phyloP scores from a whole-genome alignment of 108 stramenopile species.

The Nannochloropsis gaditana region DNA sequence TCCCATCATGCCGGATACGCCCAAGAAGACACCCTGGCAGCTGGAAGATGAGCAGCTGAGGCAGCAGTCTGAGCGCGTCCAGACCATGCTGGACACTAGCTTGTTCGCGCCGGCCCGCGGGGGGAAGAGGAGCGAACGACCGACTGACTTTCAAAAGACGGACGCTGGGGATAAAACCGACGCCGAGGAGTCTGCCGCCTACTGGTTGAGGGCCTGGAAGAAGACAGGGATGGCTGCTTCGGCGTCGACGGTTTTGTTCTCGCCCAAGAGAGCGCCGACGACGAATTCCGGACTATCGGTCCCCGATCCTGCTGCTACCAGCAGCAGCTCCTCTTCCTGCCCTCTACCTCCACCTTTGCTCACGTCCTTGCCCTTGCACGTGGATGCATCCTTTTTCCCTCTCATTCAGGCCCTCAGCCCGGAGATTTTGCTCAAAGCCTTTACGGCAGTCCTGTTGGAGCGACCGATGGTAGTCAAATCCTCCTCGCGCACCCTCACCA shows the following conservation, averaged over 20 bases:
- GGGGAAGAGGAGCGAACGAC: no score
- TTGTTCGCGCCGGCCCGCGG: background rate
- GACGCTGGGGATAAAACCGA: background rate
- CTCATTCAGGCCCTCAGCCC: background rate
- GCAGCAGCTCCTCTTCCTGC: background rate
- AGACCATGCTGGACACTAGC: background rate
- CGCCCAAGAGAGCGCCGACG: background rate
- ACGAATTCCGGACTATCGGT: background rate
- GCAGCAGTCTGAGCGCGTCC: background rate
- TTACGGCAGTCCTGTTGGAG: background rate
- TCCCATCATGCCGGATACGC: background rate
- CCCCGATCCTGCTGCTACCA: background rate
- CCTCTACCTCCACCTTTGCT: background rate
- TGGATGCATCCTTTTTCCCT: background rate
- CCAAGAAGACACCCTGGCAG: conserved; percentile 17
- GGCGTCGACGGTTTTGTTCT: background rate
- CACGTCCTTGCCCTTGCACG: background rate
- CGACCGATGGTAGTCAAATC: background rate
- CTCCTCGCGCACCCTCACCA: background rate
- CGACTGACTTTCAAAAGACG: background rate
- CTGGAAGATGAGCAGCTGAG: conserved; percentile 16
- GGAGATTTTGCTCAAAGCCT: background rate
- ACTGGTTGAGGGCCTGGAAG: background rate
- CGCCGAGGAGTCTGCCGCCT: background rate
- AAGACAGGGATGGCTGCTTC: background rate